Evolutionary conservation across 148 eudicot genomes (phyloP), one percentile per base, ranked within the genome.

Genomic region (Dysphania ambrosioides): DNA sequence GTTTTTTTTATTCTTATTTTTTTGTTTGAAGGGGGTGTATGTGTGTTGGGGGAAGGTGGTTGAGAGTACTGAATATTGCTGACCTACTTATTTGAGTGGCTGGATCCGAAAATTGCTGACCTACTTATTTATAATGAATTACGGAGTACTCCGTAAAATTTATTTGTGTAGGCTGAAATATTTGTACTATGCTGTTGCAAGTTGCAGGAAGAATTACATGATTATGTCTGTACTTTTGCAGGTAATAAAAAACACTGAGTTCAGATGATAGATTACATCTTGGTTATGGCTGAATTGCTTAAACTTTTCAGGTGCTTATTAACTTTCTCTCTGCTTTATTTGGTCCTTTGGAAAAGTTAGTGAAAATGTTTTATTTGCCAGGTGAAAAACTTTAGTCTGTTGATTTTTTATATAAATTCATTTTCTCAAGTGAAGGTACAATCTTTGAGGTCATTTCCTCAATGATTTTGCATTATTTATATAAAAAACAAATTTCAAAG

Each of bases 181-280:
- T 73, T 35, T 60, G 8, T 8, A 38, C 4, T 38, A 38, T 3
- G 42, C 8, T 60, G 31, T 23, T n/a, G 70, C 70, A 36, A 66
- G 47, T 66, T 36, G 70, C 30, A 38, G 32, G 34, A 23, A 66
- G 70, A 66, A 66, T 38, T 66, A 38, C 23, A 75, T 66, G 71
- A 58, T 66, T 72, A 66, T 75, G 83, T 72, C 77, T 76, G 79
- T 80, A 76, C 75, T 75, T 42, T 64, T 68, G 76, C 68, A 76
- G 79, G 70, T 51, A 12, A 55, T 32, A 36, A 72, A 65, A 65
- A 2, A 30, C 41, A 68, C 42, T 68, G 68, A 69, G 15, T 62
- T 19, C 56, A 18, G 66, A n/a, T 73, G 2, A 27, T 32, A 12
- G 24, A 21, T 73, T 57, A 40, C 32, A 41, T 67, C 71, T 67